Evolutionary conservation across 352 stramenopile genomes (phyloP), one percentile per base, ranked within the genome.

Genomic region (Globisporangium emineosum): DNA sequence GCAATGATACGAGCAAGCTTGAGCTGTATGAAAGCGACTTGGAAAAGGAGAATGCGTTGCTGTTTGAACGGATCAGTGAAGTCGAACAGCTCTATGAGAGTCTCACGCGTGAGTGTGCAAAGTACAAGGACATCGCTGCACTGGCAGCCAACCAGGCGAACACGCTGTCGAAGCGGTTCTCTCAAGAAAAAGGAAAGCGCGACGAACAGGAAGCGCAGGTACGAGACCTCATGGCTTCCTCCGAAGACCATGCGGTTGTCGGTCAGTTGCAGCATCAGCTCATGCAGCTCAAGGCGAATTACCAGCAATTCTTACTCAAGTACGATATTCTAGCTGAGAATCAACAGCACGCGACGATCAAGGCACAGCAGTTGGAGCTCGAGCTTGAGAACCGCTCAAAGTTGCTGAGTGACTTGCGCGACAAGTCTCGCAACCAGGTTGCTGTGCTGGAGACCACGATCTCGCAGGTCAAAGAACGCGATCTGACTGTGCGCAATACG

Each of bases 191-290:
- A n/a, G 54, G 68, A 12, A 77, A 86, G 30, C 62, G 78, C 9
- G 71, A 89, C 2, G 72, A 90, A 32, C 67, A 91, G 27, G 75
- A 91, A 33, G 74, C 92, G 5, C 78, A 86, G 12, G 60, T 91
- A 7, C 71, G 72, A 5, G 80, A 97, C 35, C 67, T 96, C 15
- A 90, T 93, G 61, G 78, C 73, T 0, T 76, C 85, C 0, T 93
- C 77, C 2, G 93, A 98, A 65, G 94, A 98, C 67, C 89, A 97
- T 47, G 79, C 89, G 4, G 78, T 98, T 33, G 94, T 98, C 40
- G 93, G 88, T 1, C 73, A 84, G 57, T 72, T 98, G 13, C 94
- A 98, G 67, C 80, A 93, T 32, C 83, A 97, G 65, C 70, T 98
- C 17, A 80, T 94, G 65, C 78, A 93, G n/a, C 86, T 96, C n/a